phyloP scores from a whole-genome alignment of 1,284 basidiomycete species.

The Microbotryomycetes sp. region DNA sequence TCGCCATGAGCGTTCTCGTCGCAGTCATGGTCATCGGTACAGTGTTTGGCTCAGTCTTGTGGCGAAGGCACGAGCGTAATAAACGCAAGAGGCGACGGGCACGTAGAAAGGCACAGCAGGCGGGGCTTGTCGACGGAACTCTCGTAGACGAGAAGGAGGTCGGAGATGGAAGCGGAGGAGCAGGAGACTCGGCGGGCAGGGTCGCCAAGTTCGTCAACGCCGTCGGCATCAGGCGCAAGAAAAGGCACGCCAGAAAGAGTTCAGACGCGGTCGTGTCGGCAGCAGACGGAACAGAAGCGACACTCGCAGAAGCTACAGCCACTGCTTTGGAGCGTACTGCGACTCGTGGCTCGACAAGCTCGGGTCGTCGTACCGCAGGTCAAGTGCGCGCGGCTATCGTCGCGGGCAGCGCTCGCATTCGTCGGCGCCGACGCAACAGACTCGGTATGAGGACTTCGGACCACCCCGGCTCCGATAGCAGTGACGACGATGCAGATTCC shows the following conservation, averaged over 20 bases:
- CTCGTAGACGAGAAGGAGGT: neutral
- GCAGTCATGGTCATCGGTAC: conserved; percentile 20
- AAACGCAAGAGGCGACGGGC: conserved; percentile 8
- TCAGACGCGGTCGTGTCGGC: neutral
- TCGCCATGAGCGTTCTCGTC: conserved; percentile 25
- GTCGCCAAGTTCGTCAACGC: neutral
- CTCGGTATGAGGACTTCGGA: neutral
- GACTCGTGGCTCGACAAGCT: neutral
- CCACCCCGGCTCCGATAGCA: neutral
- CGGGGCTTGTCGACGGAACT: neutral
- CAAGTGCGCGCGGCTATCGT: neutral
- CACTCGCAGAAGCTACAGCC: neutral
- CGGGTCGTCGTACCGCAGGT: neutral
- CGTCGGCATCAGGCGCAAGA: neutral
- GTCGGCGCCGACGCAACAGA: neutral
- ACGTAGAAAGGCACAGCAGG: conserved; percentile 5
- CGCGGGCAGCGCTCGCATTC: neutral
- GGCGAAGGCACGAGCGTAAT: conserved; percentile 11
- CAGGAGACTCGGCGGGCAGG: neutral
- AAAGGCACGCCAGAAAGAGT: neutral
- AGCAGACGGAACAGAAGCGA: neutral
- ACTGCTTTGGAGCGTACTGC: neutral
- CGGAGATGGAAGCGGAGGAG: neutral
- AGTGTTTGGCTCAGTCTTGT: conserved; percentile 18
- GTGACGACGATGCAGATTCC: neutral